Evolutionary conservation across 1,284 basidiomycete genomes (phyloP).

Genomic region (Fomitopsis palustris): DNA sequence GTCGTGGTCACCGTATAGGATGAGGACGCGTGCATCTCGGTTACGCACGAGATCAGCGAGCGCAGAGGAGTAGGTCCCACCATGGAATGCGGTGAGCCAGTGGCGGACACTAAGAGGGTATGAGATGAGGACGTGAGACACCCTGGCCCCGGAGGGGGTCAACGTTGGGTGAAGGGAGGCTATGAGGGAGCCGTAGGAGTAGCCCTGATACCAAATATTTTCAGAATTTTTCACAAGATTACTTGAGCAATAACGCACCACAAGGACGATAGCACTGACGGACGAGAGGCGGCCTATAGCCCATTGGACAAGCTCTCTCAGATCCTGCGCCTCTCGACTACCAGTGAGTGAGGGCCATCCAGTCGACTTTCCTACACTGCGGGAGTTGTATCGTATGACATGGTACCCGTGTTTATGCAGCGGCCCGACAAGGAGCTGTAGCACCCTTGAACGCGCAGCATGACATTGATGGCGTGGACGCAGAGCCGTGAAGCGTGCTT

Average conservation of each 20-base stretch:
- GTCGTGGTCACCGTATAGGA: constrained; percentile 66
- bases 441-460: constrained; percentile 24
- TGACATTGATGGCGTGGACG: background rate
- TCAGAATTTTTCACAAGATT: background rate
- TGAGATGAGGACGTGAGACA: constrained; percentile 67
- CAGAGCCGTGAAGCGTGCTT: background rate
- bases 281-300: constrained; percentile 43
- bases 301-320: constrained; percentile 58
- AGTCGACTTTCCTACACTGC: constrained; percentile 68
- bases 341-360: constrained; percentile 73
- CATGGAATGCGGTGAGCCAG: constrained; percentile 66
- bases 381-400: constrained; percentile 69
- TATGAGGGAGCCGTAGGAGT: constrained; percentile 76
- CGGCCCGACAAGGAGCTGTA: constrained; percentile 25
- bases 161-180: constrained; percentile 57
- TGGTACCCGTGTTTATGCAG: constrained; percentile 47
- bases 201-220: constrained; percentile 47
- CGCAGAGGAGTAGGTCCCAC: constrained; percentile 45
- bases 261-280: constrained; percentile 45
- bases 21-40: constrained; percentile 46
- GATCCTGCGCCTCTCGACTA: constrained; percentile 59
- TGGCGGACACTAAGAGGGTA: constrained; percentile 71
- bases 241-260: constrained; percentile 37
- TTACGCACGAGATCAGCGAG: constrained; percentile 46
- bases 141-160: constrained; percentile 46